phyloP scores from a whole-genome alignment of 2,329 filamentous ascomycete genomes.

The Camillea tinctor region DNA sequence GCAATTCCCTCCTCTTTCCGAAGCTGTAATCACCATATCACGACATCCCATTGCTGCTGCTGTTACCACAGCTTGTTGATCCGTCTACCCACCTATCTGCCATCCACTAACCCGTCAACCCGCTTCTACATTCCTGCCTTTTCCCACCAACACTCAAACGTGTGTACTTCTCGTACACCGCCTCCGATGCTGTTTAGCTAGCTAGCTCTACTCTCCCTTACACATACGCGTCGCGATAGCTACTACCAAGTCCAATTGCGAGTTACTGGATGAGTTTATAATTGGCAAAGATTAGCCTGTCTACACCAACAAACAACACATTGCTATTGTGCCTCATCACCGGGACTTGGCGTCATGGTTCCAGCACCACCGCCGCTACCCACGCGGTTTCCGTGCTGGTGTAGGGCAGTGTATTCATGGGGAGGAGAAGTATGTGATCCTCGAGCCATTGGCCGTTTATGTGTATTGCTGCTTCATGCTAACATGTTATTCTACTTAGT shows the following conservation, averaged over 20 bases:
- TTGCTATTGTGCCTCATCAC: conserved; percentile 7
- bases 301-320: conserved; percentile 13
- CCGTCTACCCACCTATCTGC: neutral
- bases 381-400: conserved; percentile 85
- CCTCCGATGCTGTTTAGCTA: conserved; percentile 14
- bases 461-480: conserved; percentile 14
- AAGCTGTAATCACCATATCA: neutral
- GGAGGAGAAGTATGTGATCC: conserved; percentile 68
- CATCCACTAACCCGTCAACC: neutral
- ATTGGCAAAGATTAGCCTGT: conserved; percentile 8
- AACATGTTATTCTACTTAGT: conserved; percentile 45
- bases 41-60: neutral
- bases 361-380: conserved; percentile 63
- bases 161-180: conserved; percentile 10
- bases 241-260: conserved; percentile 11
- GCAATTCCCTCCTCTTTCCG: neutral
- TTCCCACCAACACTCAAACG: neutral
- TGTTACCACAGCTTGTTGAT: neutral
- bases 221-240: conserved; percentile 19
- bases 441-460: conserved; percentile 6
- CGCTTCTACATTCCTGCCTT: neutral
- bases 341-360: conserved; percentile 43
- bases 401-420: conserved; percentile 88
- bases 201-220: conserved; percentile 8
- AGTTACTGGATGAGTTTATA: conserved; percentile 15